Conservation (phyloP, 495 filamentous ascomycete species). For the Gamarada debralockiae region DNA sequence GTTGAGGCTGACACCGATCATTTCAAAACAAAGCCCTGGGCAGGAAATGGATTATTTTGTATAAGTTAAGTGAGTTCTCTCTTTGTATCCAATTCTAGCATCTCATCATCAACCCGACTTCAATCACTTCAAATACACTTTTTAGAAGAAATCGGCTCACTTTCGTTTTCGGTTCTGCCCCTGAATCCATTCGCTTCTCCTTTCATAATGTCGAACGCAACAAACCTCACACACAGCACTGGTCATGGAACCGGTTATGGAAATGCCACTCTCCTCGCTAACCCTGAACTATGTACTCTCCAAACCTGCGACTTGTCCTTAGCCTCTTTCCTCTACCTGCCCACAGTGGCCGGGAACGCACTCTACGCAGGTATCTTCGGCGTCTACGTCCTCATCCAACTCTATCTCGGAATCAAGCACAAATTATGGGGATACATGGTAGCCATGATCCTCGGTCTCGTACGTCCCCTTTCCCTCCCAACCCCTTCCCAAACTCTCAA, state of each 20-base stretch:
- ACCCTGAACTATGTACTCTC: constrained; percentile 21
- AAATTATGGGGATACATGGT: constrained; percentile 34
- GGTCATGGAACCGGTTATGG: constrained; percentile 9
- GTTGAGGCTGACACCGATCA: too few relatives aligned
- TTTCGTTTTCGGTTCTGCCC: not conserved
- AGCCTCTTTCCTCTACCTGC: constrained; percentile 32
- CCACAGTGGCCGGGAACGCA: constrained; percentile 35
- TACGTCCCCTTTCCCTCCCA: constrained; percentile 13
- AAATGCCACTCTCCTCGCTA: constrained; percentile 15
- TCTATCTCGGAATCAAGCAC: constrained; percentile 17
- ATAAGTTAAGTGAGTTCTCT: not conserved
- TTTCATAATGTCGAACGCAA: constrained; percentile 6
- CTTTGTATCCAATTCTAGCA: too few relatives aligned
- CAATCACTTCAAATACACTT: not conserved
- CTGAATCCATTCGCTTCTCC: not conserved
- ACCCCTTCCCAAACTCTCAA: too few relatives aligned
- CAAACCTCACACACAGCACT: constrained; percentile 7
- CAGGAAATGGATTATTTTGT: not conserved
- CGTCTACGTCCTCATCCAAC: constrained; percentile 20
- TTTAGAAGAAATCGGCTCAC: not conserved
- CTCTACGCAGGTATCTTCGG: constrained; percentile 31
- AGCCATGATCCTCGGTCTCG: constrained; percentile 33
- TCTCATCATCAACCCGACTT: too few relatives aligned
- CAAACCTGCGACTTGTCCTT: constrained; percentile 34
- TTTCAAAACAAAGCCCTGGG: too few relatives aligned